Evolutionary conservation across 441 rosid genomes (phyloP).

Genomic region (Croton setiger): DNA sequence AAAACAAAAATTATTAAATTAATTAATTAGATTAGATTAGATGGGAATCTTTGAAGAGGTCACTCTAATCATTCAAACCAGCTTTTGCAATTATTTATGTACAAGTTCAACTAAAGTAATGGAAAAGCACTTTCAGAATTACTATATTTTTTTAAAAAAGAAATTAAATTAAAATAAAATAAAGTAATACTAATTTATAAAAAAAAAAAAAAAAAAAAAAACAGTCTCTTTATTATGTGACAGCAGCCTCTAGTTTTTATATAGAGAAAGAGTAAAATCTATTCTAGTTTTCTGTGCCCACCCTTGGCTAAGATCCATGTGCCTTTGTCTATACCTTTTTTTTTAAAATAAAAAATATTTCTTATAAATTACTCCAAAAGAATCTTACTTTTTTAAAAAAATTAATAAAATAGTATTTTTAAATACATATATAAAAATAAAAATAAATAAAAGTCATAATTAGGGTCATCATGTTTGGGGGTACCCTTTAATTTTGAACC

Average conservation of each 20-base stretch:
- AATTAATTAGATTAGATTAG: neutral
- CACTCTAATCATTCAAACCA: constrained; percentile 25
- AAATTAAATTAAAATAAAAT: too few relatives aligned
- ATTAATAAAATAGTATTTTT: neutral
- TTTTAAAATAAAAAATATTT: neutral
- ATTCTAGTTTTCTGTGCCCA: constrained; percentile 43
- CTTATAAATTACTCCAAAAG: constrained; percentile 21
- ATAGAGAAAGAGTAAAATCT: neutral
- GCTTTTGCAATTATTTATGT: constrained; percentile 20
- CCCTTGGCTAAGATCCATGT: constrained; percentile 35
- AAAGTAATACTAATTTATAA: too few relatives aligned
- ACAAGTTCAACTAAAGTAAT: constrained; percentile 21
- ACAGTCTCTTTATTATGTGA: constrained; percentile 10
- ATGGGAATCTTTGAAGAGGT: constrained; percentile 21
- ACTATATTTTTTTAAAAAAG: too few relatives aligned
- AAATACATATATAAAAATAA: neutral
- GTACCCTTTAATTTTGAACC: constrained; percentile 34
- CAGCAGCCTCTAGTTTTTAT: constrained; percentile 3
- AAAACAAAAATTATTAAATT: too few relatives aligned
- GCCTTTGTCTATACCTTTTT: constrained; percentile 29
- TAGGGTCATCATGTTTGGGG: constrained; percentile 18
- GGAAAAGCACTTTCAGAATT: constrained; percentile 29
- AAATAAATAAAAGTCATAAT: constrained; percentile 13
- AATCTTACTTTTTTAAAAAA: constrained; percentile 28
- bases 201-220: too few relatives aligned